Base-by-base conservation (phyloP, 805 yeast species). In the Wickerhamomyces hampshirensis region DNA sequence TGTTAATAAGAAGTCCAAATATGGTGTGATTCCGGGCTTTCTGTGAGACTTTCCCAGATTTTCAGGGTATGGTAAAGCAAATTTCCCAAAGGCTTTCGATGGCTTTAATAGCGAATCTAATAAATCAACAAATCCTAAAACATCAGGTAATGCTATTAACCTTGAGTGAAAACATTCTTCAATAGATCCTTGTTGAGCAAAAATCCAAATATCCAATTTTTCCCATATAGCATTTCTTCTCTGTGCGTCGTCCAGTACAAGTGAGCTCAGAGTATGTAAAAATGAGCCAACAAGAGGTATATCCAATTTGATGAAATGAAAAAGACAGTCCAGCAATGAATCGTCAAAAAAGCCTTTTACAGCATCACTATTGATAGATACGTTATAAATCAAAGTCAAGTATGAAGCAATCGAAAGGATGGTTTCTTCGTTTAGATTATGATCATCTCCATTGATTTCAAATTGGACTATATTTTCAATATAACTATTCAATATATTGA, bases 341-440 rank as follows among this genome's bases (percentile, higher is more conserved):
- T 50, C 29, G 31, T 57, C 59, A 30, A 65, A 53, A 18, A 47
- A 39, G 2, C 37, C 46, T 28, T 65, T 51, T 1, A 67, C 65
- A 3, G 43, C 48, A 1, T 52, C 53, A 42, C 69, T 65, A 46
- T 71, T 62, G 4, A 53, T 51, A 2, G 80, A 67, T 19, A 77
- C 74, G 35, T 72, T 69, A 7, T 72, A 66, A 2, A 88, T 63
- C 33, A 93, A 61, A 18, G 84, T 77, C 39, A 87, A 64, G 47
- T 84, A 78, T 0, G 95, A 84, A 0, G 89, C 73, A 6, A 88
- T 65, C 35, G 84, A 77, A 6, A 86, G 70, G 6, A 85, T 62
- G 0, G 89, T 82, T 54, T 88, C 96, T 45, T 86, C 95, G 24
- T 84, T 83, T 23, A 88, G 63, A 34, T 81, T 86, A 9, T 71